phyloP scores from a whole-genome alignment of 345 rosid genomes.

The Dimocarpus longan region DNA sequence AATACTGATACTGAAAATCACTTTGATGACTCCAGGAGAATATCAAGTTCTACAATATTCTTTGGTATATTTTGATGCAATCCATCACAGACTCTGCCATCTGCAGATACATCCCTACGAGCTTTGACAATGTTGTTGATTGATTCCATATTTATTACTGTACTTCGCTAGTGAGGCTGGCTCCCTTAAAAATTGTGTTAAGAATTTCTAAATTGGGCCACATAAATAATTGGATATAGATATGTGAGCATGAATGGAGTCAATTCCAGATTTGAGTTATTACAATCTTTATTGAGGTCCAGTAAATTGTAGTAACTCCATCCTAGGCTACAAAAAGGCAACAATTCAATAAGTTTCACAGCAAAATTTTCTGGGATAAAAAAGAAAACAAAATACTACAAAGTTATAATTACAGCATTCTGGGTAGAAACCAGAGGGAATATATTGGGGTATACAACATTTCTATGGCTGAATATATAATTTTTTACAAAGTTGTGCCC shows the following conservation, averaged over 20 bases:
- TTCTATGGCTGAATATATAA: background rate
- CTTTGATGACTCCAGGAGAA: background rate
- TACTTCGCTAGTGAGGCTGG: no score
- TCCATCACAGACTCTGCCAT: no score
- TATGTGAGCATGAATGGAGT: background rate
- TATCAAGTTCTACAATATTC: background rate
- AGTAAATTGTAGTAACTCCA: background rate
- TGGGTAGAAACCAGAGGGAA: conserved; percentile 10
- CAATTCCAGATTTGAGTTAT: background rate
- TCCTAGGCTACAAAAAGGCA: background rate
- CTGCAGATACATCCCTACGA: no score
- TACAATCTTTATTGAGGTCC: background rate
- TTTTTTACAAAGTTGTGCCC: conserved; percentile 4
- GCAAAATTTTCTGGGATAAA: background rate
- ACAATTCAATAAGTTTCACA: background rate
- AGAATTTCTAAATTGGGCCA: background rate
- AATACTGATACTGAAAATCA: background rate
- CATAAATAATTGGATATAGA: no score
- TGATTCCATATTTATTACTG: no score
- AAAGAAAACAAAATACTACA: background rate
- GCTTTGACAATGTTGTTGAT: no score
- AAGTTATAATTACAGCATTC: conserved; percentile 18
- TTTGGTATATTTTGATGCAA: no score
- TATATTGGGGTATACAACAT: conserved; percentile 11
- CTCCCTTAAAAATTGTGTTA: no score